Base-by-base conservation (phyloP, 1,139 yeast genomes). In the Protomyces gravidus region DNA sequence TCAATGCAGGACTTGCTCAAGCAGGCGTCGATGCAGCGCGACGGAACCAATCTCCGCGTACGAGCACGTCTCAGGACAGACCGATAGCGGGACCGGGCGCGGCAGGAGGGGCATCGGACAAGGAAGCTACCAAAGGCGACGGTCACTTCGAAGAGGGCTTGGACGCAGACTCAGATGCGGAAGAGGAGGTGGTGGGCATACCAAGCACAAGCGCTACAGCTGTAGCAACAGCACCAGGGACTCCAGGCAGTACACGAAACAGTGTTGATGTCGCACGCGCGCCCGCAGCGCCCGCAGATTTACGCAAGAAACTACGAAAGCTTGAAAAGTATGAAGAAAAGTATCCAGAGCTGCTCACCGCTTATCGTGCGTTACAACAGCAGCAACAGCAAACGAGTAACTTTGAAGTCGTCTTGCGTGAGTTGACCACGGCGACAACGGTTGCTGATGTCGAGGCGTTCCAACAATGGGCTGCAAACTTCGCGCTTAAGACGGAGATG, bases 291-390 rank as follows among this genome's bases (percentile, higher is more conserved):
- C 82, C 89, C 0, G 77, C 78, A 4, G 79, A 78, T 7, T 71
- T 86, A 28, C 78, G 80, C 65, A 74, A 83, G 13, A 86, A 85
- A 67, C 73, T 90, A 72, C 79, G 80, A 63, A 89, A 88, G 74
- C 88, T 88, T 69, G 83, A 80, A 61, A 89, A 89, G 70, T 92
- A 89, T 70, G 97, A 92, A 71, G 86, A 86, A 61, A 88, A 88
- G 69, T 90, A 89, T 69, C 97, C 97, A 0, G 73, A 83, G 21
- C 48, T 63, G n/a, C 57, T 62, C 23, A 39, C 47, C 27, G 62
- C 65, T 3, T 63, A 60, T 32, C 55, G 59, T 19, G 49, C 27
- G 3, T 17, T 49, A n/a, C 55, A 45, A 13, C 30, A 33, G 13
- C 47, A 26, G 26, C 45, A 40, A n/a, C n/a, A 23, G 7, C 25